Evolutionary conservation across 768 basidiomycete species (phyloP), one percentile per base, ranked within the genome.

Genomic region (Neoboletus magnificus): DNA sequence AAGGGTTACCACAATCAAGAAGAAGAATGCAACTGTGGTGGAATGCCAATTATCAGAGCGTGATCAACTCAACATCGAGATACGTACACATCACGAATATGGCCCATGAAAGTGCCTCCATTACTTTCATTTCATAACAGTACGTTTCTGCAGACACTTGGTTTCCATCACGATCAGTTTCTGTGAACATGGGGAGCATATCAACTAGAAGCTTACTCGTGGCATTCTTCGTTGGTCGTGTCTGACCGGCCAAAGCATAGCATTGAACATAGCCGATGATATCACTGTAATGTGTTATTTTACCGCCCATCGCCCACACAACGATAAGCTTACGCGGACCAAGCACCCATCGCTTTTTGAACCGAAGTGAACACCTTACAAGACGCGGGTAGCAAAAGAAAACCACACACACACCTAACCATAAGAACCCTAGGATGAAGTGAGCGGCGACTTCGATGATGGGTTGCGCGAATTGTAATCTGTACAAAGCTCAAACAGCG

Each of bases 111-210:
- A 91, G 82, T 2, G 86, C 88, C 60, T 90, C 81, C 33, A 89
- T 77, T 44, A 84, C 84, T 70, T 87, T 89, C 85, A 91, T 87
- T 65, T 89, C 82, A 67, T 88, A 86, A 67, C 90, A 92, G 60
- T 79, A 91, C 27, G 73, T 67, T 60, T 75, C 74, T 9, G 72
- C 70, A 48, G 80, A 79, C 53, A 82, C 90, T 91, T 50, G 9
- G n/a, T 37, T 41, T 51, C n/a, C 49, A 11, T 43, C 29, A 48
- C 6, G 30, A 45, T 60, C 57, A 57, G 55, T 42, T 30, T 47
- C 15, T 50, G 40, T 42, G 20, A 54, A 18, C 33, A 46, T 9
- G 32, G n/a, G n/a, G 23, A 22, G 13, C 5, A 41, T 16, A 41
- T 29, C 23, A 47, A 42, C 44, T 1, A 48, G 5, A 47, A 30